phyloP scores from a whole-genome alignment of 441 rosid species.

The Populus tomentosa region DNA sequence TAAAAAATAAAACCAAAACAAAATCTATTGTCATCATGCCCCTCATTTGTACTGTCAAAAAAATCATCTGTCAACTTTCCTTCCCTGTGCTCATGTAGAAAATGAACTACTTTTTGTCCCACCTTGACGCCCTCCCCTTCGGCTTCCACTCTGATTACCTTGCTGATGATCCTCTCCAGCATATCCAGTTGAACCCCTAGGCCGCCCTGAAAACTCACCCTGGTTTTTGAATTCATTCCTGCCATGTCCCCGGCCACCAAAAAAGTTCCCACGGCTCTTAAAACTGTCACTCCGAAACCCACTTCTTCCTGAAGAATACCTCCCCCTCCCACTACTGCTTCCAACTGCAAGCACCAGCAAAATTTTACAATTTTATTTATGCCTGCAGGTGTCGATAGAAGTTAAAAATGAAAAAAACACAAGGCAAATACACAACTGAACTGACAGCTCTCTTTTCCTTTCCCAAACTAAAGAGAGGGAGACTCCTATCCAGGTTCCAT shows the following conservation, averaged over 20 bases:
- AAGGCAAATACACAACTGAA: background rate
- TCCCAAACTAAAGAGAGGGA: background rate
- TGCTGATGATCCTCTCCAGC: conserved; percentile 59
- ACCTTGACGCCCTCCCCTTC: conserved; percentile 62
- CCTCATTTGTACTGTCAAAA: conserved; percentile 34
- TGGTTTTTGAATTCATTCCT: conserved; percentile 62
- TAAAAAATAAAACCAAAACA: conserved; percentile 21
- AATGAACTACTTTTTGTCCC: conserved; percentile 33
- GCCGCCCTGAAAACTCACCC: conserved; percentile 63
- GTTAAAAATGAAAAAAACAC: too few species aligned
- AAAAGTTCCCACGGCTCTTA: conserved; percentile 56
- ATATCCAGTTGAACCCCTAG: conserved; percentile 56
- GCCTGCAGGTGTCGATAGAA: too few species aligned
- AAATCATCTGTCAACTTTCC: conserved; percentile 3
- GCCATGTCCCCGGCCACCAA: conserved; percentile 71
- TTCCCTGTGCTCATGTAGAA: conserved; percentile 15
- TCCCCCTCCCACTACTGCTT: conserved; percentile 56
- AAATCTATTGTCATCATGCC: conserved; percentile 19
- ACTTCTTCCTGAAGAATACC: conserved; percentile 64
- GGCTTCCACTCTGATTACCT: conserved; percentile 57
- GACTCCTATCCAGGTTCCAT: too few species aligned
- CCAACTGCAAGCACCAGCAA: conserved; percentile 33
- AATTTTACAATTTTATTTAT: background rate
- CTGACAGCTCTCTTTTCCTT: background rate
- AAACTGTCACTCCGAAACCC: conserved; percentile 64